Conservation (phyloP, 2,329 filamentous ascomycete species). For the Coniosporium uncinatum region DNA sequence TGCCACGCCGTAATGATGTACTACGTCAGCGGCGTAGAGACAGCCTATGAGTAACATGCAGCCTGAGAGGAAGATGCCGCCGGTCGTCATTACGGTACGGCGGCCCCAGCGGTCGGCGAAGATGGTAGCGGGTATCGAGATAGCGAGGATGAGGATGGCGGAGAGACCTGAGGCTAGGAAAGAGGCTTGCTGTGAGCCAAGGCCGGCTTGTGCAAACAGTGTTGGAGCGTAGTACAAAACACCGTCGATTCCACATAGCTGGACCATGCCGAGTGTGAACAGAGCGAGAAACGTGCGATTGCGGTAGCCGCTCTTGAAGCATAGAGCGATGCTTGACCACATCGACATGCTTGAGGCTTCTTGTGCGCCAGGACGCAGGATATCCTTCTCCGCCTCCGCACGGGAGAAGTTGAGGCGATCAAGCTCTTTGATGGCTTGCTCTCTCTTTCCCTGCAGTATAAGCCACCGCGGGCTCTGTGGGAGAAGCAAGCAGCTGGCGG, state of each 20-base stretch:
- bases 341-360: slow-evolving; percentile 12
- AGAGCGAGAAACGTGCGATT: slow-evolving; percentile 44
- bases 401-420: slow-evolving; percentile 17
- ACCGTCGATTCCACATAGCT: slow-evolving; percentile 57
- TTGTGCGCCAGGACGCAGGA: slow-evolving; percentile 22
- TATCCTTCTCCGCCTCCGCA: slow-evolving; percentile 40
- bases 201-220: slow-evolving; percentile 50
- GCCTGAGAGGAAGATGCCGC: slow-evolving; percentile 42
- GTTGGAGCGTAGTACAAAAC: slow-evolving; percentile 56
- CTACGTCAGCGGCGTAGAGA: slow-evolving; percentile 42
- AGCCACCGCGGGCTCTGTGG: slow-evolving; percentile 56
- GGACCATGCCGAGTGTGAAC: slow-evolving; percentile 54
- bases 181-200: slow-evolving; percentile 41
- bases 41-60: slow-evolving; percentile 49
- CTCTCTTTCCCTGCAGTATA: slow-evolving; percentile 36
- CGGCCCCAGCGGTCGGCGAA: slow-evolving; percentile 51
- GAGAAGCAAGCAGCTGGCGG: slow-evolving; percentile 33
- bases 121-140: slow-evolving; percentile 47
- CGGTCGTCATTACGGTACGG: slow-evolving; percentile 45
- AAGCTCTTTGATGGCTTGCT: slow-evolving; percentile 31
- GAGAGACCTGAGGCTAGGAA: slow-evolving; percentile 56
- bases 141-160: slow-evolving; percentile 46
- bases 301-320: slow-evolving; percentile 21
- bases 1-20: slow-evolving; percentile 31
- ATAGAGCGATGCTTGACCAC: slow-evolving; percentile 12